phyloP scores from a whole-genome alignment of 2,329 filamentous ascomycete genomes.

The Trichoderma cornu-damae region DNA sequence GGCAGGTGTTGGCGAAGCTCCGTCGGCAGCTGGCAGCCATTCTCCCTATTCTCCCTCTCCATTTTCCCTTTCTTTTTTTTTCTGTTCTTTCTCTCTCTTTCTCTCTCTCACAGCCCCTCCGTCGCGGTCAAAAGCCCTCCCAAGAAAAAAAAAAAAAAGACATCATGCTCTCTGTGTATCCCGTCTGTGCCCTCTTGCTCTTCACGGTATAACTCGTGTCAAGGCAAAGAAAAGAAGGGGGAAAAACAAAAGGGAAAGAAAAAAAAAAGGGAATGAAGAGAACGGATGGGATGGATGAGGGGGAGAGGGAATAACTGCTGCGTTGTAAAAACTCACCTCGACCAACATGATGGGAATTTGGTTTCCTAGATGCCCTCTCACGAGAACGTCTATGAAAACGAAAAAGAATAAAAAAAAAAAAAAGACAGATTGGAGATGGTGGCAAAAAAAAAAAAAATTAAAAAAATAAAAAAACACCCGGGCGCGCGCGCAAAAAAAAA shows the following conservation, averaged over 20 bases:
- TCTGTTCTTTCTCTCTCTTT: neutral
- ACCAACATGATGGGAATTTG: slow-evolving; percentile 30
- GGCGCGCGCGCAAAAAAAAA: neutral
- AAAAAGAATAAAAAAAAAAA: no score
- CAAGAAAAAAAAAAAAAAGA: neutral
- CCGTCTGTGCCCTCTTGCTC: no score
- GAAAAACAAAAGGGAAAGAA: neutral
- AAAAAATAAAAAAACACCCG: slow-evolving; percentile 14
- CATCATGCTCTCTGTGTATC: no score
- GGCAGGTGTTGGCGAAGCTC: slow-evolving; percentile 3
- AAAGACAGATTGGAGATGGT: slow-evolving; percentile 11
- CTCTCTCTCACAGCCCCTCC: neutral
- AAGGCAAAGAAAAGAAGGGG: neutral
- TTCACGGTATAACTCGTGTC: slow-evolving; percentile 7
- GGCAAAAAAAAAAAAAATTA: slow-evolving; percentile 19
- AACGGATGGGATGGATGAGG: neutral
- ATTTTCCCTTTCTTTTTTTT: neutral
- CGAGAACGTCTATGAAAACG: neutral
- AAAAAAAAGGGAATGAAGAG: neutral
- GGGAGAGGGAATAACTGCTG: neutral
- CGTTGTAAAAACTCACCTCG: slow-evolving; percentile 32
- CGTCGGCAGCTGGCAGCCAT: slow-evolving; percentile 13
- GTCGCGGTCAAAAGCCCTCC: no score
- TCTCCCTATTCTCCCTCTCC: neutral
- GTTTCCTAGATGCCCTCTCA: neutral